Evolutionary conservation across 2,329 filamentous ascomycete species (phyloP).

Genomic region (Pseudocercospora macadamiae): DNA sequence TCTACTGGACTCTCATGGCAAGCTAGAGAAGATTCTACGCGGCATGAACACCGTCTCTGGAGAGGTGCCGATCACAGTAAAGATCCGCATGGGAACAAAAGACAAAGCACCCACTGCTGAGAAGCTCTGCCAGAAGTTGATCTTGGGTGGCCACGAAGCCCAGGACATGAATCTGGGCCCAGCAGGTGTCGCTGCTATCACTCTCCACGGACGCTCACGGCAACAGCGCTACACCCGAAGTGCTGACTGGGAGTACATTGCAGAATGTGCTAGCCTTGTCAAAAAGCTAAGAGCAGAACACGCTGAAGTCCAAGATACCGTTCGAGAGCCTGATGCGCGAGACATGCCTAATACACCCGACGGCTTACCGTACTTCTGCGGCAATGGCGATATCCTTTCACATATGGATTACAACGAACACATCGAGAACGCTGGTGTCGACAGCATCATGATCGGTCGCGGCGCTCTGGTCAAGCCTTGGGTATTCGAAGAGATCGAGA

Average conservation of each 20-base stretch:
- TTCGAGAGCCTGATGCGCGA: conserved; percentile 73
- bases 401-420: conserved; percentile 84
- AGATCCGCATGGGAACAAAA: conserved; percentile 89
- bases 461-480: conserved; percentile 97
- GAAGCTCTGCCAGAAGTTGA: conserved; percentile 79
- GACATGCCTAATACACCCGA: conserved; percentile 66
- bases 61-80: conserved; percentile 88
- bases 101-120: conserved; percentile 77
- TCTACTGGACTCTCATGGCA: conserved; percentile 82
- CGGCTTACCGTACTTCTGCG: conserved; percentile 72
- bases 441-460: conserved; percentile 96
- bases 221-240: conserved; percentile 91
- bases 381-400: conserved; percentile 95
- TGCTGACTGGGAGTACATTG: conserved; percentile 96
- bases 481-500: conserved; percentile 95
- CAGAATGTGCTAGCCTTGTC: conserved; percentile 83
- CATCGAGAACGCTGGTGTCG: conserved; percentile 76
- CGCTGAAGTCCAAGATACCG: conserved; percentile 72
- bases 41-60: conserved; percentile 95
- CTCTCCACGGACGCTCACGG: conserved; percentile 87
- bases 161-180: conserved; percentile 68
- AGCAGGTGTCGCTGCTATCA: conserved; percentile 90
- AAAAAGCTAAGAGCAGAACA: conserved; percentile 74
- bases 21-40: conserved; percentile 90
- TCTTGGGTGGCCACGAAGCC: conserved; percentile 76